These are phyloP conservation scores for Ophiostoma triangulosporum DNA, from an alignment of 2,329 filamentous ascomycete genomes.

Conservation along the genomic window DNA sequence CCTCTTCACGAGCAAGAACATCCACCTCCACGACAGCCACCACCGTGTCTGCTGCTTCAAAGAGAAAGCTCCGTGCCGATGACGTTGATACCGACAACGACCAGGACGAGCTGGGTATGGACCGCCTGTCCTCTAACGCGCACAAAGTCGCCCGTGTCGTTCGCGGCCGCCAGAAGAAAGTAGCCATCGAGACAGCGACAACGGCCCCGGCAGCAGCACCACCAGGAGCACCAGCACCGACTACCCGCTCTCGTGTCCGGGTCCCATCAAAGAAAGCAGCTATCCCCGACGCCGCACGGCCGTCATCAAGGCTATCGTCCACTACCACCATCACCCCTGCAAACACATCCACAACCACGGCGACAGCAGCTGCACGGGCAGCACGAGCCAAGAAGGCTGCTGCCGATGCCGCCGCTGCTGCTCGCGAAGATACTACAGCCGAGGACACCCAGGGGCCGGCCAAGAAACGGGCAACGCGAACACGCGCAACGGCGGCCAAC, in stretches of 20 bases:
- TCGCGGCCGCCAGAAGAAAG: conserved; percentile 36
- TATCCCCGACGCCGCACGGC: conserved; percentile 2
- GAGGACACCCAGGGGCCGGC: conserved; percentile 17
- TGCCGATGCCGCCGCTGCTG: conserved; percentile 14
- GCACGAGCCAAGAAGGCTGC: conserved; percentile 21
- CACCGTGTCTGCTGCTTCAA: conserved; percentile 21
- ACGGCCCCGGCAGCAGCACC: conserved; percentile 22
- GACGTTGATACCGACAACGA: conserved; percentile 31
- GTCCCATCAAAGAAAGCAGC: conserved; percentile 17
- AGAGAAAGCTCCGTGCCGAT: conserved; percentile 42
- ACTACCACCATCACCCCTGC: background rate
- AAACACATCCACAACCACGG: background rate
- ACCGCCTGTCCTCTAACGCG: conserved; percentile 10
- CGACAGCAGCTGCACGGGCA: conserved; percentile 21
- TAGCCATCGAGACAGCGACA: conserved; percentile 18
- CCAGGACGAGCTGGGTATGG: conserved; percentile 20
- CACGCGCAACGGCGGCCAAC: conserved; percentile 13
- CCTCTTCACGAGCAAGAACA: conserved; percentile 25
- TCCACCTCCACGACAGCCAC: conserved; percentile 13
- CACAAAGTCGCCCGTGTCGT: conserved; percentile 25
- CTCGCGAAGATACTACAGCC: background rate
- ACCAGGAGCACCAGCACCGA: conserved; percentile 9
- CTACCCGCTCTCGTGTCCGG: conserved; percentile 11
- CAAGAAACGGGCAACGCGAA: conserved; percentile 24
- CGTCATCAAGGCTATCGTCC: conserved; percentile 1